phyloP scores from a whole-genome alignment of 495 filamentous ascomycete genomes.

The Staphylotrichum tortipilum region DNA sequence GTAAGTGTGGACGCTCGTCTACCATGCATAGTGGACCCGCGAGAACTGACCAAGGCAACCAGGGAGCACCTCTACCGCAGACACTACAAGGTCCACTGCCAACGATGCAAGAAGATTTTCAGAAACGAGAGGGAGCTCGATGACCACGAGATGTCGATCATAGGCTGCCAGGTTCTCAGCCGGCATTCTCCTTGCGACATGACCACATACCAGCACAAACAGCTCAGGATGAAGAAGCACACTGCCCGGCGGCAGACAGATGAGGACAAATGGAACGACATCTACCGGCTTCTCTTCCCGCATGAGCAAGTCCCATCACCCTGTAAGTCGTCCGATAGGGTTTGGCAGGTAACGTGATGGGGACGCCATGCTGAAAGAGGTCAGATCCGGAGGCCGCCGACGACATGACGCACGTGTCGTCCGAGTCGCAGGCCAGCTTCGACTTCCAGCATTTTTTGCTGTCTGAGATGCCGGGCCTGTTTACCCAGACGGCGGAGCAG shows the following conservation, averaged over 20 bases:
- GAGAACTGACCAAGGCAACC: conserved; percentile 1
- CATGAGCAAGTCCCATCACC: conserved; percentile 22
- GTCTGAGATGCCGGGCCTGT: conserved; percentile 15
- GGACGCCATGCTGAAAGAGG: conserved; percentile 12
- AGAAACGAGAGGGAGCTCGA: conserved; percentile 10
- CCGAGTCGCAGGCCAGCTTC: conserved; percentile 14
- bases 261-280: conserved; percentile 25
- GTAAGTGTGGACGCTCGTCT: conserved; percentile 6
- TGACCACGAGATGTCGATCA: conserved; percentile 16
- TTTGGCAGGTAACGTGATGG: background rate
- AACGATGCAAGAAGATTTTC: conserved; percentile 22
- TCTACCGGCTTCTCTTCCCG: conserved; percentile 25
- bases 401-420: conserved; percentile 12
- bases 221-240: conserved; percentile 22
- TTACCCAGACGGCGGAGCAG: conserved; percentile 17
- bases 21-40: too few relatives aligned
- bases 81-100: conserved; percentile 23
- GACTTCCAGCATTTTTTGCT: conserved; percentile 23
- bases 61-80: conserved; percentile 26
- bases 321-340: conserved; percentile 16
- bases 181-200: conserved; percentile 16
- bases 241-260: conserved; percentile 14
- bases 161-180: conserved; percentile 14
- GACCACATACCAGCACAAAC: conserved; percentile 16
- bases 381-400: conserved; percentile 22